Evolutionary conservation across 2,329 filamentous ascomycete species (phyloP), one percentile per base, ranked within the genome.

Genomic region (Diaporthe caulivora): DNA sequence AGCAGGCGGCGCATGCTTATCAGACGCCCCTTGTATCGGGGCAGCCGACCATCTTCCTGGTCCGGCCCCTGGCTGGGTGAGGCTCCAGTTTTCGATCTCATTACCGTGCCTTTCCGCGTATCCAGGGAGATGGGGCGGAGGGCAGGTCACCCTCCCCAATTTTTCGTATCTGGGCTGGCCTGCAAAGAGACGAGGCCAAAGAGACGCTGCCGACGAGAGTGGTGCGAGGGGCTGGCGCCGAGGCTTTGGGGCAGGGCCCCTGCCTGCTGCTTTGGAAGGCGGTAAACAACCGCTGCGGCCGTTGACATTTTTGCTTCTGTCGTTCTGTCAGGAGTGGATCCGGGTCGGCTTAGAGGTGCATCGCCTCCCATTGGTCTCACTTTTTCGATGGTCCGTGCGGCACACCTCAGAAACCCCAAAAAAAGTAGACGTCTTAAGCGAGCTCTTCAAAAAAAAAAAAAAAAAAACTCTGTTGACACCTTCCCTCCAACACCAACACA

Each of bases 341-440:
- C 58, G 40, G 58, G 58, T 44, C 57, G 54, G 54, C 31, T 34
- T 31, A 40, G 53, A 8, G 37, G 37, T 40, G 24, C 58, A 24
- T 47, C 24, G 40, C 34, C 37, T 40, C n/a, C 24, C 17, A 62
- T 62, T 62, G 58, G 58, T 47, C 42, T 5, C 42, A 21, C 9
- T 17, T 24, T 6, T 21, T 10, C 13, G 18, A n/a, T 72, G 72
- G 72, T 31, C 72, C 72, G 72, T 74, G 72, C 57, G 69, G 18
- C 44, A 17, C 29, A 17, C 54, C 58, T 60, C 29, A 67, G 57
- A 71, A 47, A 37, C 21, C 34, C 58, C 53, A 65, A 74, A 74
- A 68, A 49, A 55, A 71, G 49, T 26, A 21, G 53, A 49, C 9
- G n/a, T 18, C 10, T 24, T 29, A 49, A 51, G 21, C 44, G 42